These are phyloP conservation scores for Aeschynomene evenia DNA, from an alignment of 306 rosid species.

Conservation along the genomic window DNA sequence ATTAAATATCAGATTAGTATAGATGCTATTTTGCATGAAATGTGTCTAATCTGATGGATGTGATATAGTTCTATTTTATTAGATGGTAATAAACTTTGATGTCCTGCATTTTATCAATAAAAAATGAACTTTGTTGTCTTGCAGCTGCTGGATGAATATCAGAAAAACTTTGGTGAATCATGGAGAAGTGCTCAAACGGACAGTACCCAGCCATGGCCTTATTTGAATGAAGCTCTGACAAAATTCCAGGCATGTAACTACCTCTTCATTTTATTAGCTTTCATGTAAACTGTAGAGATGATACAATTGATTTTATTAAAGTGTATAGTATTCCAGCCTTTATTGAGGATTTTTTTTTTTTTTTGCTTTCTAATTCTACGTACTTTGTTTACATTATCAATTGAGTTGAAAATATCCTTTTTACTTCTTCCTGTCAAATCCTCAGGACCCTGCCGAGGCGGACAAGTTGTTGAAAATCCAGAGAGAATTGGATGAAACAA, in stretches of 20 bases:
- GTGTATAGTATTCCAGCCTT: not conserved
- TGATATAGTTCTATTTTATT: slow-evolving; percentile 6
- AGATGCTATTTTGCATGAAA: not conserved
- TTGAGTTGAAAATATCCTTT: not conserved
- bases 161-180: slow-evolving; percentile 74
- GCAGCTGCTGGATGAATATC: slow-evolving; percentile 88
- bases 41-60: not conserved
- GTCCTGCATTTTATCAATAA: not conserved
- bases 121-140: slow-evolving; percentile 6
- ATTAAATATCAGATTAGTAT: slow-evolving; percentile 15
- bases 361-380: not conserved
- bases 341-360: not conserved
- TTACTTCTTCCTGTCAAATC: slow-evolving; percentile 19
- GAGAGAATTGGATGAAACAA: slow-evolving; percentile 97
- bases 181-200: slow-evolving; percentile 74
- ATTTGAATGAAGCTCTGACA: slow-evolving; percentile 69
- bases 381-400: slow-evolving; percentile 7
- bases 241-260: slow-evolving; percentile 71
- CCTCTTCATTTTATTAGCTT: slow-evolving; percentile 20
- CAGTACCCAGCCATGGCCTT: slow-evolving; percentile 74
- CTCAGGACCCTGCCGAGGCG: slow-evolving; percentile 98
- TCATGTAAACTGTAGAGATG: slow-evolving; percentile 5
- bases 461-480: slow-evolving; percentile 93
- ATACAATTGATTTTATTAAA: not conserved
- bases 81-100: not conserved